phyloP scores from a whole-genome alignment of 352 stramenopile genomes.

The Aphanomyces stellatus region DNA sequence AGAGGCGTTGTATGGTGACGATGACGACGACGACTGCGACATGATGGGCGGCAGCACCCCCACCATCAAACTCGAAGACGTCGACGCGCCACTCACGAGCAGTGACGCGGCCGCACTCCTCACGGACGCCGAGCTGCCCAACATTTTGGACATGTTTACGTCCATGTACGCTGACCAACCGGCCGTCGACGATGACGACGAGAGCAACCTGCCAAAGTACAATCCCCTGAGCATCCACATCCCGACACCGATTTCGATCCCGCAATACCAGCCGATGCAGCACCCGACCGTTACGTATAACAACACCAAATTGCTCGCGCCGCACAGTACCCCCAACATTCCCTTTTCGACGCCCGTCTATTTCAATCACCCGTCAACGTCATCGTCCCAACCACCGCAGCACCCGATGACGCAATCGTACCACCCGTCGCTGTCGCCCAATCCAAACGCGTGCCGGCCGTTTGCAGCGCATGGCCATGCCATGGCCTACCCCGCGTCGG shows the following conservation, averaged over 20 bases:
- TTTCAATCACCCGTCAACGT: slow-evolving; percentile 19
- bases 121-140: slow-evolving; percentile 29
- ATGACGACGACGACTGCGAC: slow-evolving; percentile 16
- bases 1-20: slow-evolving; percentile 15
- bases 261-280: slow-evolving; percentile 13
- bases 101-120: background rate
- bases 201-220: slow-evolving; percentile 3
- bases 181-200: background rate
- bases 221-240: slow-evolving; percentile 28
- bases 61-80: background rate
- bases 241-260: slow-evolving; percentile 25
- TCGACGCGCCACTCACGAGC: background rate
- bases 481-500: slow-evolving; percentile 43
- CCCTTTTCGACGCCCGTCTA: background rate
- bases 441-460: too few relatives aligned
- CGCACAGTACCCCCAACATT: slow-evolving; percentile 16
- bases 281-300: slow-evolving; percentile 4
- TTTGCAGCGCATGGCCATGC: too few relatives aligned
- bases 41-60: background rate
- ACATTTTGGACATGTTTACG: slow-evolving; percentile 61
- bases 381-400: slow-evolving; percentile 18
- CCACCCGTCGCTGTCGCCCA: too few relatives aligned
- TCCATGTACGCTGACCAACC: slow-evolving; percentile 44
- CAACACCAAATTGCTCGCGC: background rate
- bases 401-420: too few relatives aligned